Base-by-base conservation (phyloP, 345 rosid species). In the Iberis pinnata region DNA sequence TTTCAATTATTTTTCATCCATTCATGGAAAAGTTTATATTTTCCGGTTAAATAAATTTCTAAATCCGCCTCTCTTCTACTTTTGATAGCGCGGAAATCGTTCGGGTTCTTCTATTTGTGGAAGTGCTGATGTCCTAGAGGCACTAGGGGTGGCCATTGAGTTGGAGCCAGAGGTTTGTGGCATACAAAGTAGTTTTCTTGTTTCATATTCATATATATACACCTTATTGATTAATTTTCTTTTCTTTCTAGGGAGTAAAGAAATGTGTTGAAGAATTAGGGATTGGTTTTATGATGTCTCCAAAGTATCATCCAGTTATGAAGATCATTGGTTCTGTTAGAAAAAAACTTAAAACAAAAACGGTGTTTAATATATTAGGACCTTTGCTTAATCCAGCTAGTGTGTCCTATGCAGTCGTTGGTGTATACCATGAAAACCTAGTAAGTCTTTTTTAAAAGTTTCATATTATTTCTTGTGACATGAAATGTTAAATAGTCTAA, bases 61-160 rank as follows among this genome's bases (percentile, higher is more conserved):
- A n/a, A n/a, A n/a, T n/a, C n/a, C n/a, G n/a, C n/a, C n/a, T n/a
- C n/a, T n/a, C n/a, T n/a, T n/a, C n/a, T n/a, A n/a, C n/a, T n/a
- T n/a, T n/a, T n/a, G n/a, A n/a, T n/a, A 93, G 97, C 97, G 82
- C 79, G 97, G 99, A 61, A 93, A 75, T 63, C 86, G 89, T 19
- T 85, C 99, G 0, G 88, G 99, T 60, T 93, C 99, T 58, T 93
- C 95, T 41, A 92, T 97, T 5, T 88, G 97, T 65, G 99, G 99
- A 69, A 93, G 99, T 67, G 99, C 95, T 41, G 97, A 93, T 65
- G 97, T 88, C 9, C 59, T 88, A 40, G 97, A 88, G 68, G 85
- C 83, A 18, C 50, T 93, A 38, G 95, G 99, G 22, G 75, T 93
- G 22, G 78, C 44, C 22, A 75, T 86, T 53, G 86, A 88, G 73